Evolutionary conservation across 306 rosid genomes (phyloP).

Genomic region (Astragalus glycyphyllos): DNA sequence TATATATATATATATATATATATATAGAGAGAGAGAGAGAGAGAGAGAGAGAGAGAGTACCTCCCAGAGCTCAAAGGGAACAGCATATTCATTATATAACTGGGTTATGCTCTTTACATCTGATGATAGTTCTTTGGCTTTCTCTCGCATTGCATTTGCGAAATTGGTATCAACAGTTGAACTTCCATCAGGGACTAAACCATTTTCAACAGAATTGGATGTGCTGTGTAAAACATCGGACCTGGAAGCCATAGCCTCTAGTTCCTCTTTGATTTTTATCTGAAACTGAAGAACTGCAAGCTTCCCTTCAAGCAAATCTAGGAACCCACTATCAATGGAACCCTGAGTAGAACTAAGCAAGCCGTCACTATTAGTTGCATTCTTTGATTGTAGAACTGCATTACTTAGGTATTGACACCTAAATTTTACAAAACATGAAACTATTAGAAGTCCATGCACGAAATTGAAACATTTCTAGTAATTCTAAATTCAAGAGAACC

Average conservation of each 20-base stretch:
- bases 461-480: slow-evolving; percentile 26
- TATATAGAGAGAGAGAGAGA: too few species aligned
- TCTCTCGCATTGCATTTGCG: slow-evolving; percentile 57
- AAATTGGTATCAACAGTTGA: slow-evolving; percentile 52
- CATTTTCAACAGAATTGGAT: slow-evolving; percentile 60
- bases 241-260: slow-evolving; percentile 76
- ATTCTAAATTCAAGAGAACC: slow-evolving; percentile 29
- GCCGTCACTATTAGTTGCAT: slow-evolving; percentile 69
- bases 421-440: slow-evolving; percentile 45
- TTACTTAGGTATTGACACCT: slow-evolving; percentile 93
- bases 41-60: slow-evolving; percentile 50
- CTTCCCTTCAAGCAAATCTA: slow-evolving; percentile 97
- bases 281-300: slow-evolving; percentile 98
- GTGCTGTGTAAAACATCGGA: slow-evolving; percentile 61
- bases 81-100: slow-evolving; percentile 94
- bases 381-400: slow-evolving; percentile 95
- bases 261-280: slow-evolving; percentile 85
- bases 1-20: too few species aligned
- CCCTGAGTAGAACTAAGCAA: slow-evolving; percentile 67
- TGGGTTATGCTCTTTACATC: slow-evolving; percentile 90
- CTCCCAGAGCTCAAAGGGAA: slow-evolving; percentile 98
- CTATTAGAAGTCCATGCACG: slow-evolving; percentile 33
- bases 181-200: slow-evolving; percentile 52
- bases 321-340: slow-evolving; percentile 76
- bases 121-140: slow-evolving; percentile 80